A percentile compares a stretch with the other conserved stretches of the same genome.
Evolutionary conservation across 495 filamentous ascomycete genomes (phyloP).

Genomic region (Trypethelium eluteriae): DNA sequence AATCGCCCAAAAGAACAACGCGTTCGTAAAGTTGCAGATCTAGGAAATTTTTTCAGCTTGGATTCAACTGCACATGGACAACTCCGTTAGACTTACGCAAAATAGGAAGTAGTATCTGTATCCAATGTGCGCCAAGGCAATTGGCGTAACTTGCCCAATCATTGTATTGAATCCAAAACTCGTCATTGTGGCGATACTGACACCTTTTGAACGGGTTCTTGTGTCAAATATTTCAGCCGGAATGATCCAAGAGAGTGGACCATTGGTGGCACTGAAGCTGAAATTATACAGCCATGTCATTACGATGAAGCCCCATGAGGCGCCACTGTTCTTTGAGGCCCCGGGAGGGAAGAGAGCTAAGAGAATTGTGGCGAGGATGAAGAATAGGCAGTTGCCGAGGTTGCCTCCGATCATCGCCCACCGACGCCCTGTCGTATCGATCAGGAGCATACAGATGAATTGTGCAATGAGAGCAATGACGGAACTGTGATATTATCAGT

Average conservation of each 20-base stretch:
- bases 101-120: slow-evolving; percentile 59
- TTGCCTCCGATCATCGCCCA: slow-evolving; percentile 60
- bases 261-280: slow-evolving; percentile 56
- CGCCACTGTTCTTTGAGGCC: slow-evolving; percentile 44
- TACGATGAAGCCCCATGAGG: slow-evolving; percentile 68
- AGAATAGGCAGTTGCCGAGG: slow-evolving; percentile 54
- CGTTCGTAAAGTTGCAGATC: slow-evolving; percentile 50
- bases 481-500: background rate
- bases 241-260: slow-evolving; percentile 58
- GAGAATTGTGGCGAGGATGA: slow-evolving; percentile 45
- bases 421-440: slow-evolving; percentile 58
- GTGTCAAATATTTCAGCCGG: slow-evolving; percentile 67
- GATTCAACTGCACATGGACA: background rate
- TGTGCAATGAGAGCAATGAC: slow-evolving; percentile 51
- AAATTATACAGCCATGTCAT: slow-evolving; percentile 66
- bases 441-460: slow-evolving; percentile 57
- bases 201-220: slow-evolving; percentile 56
- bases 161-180: slow-evolving; percentile 66
- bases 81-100: slow-evolving; percentile 28
- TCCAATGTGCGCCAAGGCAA: slow-evolving; percentile 51
- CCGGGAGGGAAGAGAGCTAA: slow-evolving; percentile 53
- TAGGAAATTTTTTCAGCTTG: background rate
- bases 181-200: slow-evolving; percentile 58
- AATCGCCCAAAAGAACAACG: slow-evolving; percentile 57
- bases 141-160: slow-evolving; percentile 58